Evolutionary conservation across 1,139 yeast species (phyloP).

Genomic region (Candida mesenterica): DNA sequence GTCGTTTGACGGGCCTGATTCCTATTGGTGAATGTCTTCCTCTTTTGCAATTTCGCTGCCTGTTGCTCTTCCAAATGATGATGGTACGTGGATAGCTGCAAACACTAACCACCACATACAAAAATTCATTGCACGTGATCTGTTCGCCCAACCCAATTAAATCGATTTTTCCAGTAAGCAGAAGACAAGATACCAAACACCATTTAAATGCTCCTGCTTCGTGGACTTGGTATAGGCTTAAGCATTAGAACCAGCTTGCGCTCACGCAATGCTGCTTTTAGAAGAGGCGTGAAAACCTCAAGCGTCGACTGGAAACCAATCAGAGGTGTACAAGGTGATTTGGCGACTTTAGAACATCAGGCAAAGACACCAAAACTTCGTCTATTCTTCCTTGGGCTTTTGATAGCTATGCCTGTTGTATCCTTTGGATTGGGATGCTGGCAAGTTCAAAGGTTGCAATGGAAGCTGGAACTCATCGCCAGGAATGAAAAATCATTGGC

Average conservation of each 20-base stretch:
- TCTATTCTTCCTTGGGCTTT: conserved; percentile 51
- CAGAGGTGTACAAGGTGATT: conserved; percentile 49
- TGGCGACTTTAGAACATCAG: conserved; percentile 40
- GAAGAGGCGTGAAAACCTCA: conserved; percentile 54
- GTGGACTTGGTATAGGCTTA: not conserved
- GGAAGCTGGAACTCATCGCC: conserved; percentile 88
- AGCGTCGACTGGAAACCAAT: conserved; percentile 85
- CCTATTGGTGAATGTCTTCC: too few species aligned
- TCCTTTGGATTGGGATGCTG: conserved; percentile 88
- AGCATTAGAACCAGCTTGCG: not conserved
- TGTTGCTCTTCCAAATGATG: too few species aligned
- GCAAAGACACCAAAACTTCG: conserved; percentile 41
- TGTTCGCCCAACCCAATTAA: too few species aligned
- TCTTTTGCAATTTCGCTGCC: too few species aligned
- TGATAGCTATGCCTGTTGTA: conserved; percentile 84
- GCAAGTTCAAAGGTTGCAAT: conserved; percentile 81
- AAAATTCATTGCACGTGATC: too few species aligned
- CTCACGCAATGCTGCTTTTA: not conserved
- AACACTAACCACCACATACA: too few species aligned
- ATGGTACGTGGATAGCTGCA: too few species aligned
- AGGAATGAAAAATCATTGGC: conserved; percentile 79
- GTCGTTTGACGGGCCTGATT: too few species aligned
- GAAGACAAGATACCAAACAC: not conserved
- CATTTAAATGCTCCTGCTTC: not conserved
- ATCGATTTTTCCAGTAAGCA: not conserved